Base-by-base conservation (phyloP, 2,329 filamentous ascomycete genomes). In the Aspergillus udagawae region DNA sequence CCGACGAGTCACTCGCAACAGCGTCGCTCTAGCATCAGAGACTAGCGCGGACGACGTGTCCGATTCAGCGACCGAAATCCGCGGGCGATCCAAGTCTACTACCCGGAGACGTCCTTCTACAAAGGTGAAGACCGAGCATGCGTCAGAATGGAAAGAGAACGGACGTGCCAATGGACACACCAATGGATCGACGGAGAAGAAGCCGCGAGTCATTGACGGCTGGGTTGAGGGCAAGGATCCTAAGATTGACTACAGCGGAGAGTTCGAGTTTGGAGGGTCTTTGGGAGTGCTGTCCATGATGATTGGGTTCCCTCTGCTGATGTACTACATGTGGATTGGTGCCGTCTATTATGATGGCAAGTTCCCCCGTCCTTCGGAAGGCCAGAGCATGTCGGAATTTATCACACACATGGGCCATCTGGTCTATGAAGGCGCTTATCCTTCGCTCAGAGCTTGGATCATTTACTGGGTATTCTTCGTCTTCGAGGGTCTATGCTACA, bases 241-340 rank as follows among this genome's bases (percentile, higher is more conserved):
- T 54, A 77, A 74, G 60, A 63, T 78, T 57, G 77, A 79, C 62
- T 73, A 74, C 54, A 80, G 79, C 54, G 81, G 81, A 49, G 75
- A 84, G 61, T 82, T 82, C 63, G 95, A 99, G 72, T 99, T 97
- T 71, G 93, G 93, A 62, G 94, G 94, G 57, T 87, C 90, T 3
- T 72, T 83, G n/a, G 93, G 94, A 55, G 88, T 92, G 45, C 77
- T 83, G 17, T 80, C 84, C 64, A 92, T 97, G 85, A 97, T 97
- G 91, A 82, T 92, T 61, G 86, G 89, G 49, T 99, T 97, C 76
- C 94, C 94, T n/a, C 61, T 87, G 41, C 83, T 99, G 67, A 97
- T 97, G 93, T 97, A 91, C 83, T 97, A 97, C 79, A 96, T 99
- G 92, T 97, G 92, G 92, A 87, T 96, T 74, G 94, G 94, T 52